Evolutionary conservation across 2,329 filamentous ascomycete genomes (phyloP).

Genomic region (Pestalotiopsis sp.): DNA sequence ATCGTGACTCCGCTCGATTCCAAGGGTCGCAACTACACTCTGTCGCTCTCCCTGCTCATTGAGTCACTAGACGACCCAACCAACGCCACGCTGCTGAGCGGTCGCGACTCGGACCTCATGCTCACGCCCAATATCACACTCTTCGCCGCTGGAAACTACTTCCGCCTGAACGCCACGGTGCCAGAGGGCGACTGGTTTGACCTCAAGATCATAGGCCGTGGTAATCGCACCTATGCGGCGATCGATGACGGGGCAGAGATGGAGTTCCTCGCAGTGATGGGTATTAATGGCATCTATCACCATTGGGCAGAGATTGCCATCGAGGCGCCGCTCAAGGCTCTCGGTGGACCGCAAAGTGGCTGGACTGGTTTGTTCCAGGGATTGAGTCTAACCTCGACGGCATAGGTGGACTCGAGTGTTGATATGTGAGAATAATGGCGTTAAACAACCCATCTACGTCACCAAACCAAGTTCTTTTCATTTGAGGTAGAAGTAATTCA

Average conservation of each 20-base stretch:
- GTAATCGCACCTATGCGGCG: constrained; percentile 34
- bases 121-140: constrained; percentile 40
- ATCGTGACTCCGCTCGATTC: constrained; percentile 50
- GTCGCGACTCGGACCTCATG: constrained; percentile 45
- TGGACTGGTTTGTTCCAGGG: constrained; percentile 25
- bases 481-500: no score
- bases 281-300: constrained; percentile 42
- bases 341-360: constrained; percentile 36
- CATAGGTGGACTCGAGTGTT: not conserved
- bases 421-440: no score
- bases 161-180: constrained; percentile 35
- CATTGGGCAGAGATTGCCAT: constrained; percentile 47
- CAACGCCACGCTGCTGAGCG: constrained; percentile 44
- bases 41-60: constrained; percentile 45
- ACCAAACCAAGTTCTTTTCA: no score
- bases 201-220: constrained; percentile 32
- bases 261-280: constrained; percentile 45
- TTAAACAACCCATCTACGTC: no score
- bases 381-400: constrained; percentile 3
- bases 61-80: constrained; percentile 31
- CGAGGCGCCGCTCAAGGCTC: constrained; percentile 44
- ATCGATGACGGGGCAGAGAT: constrained; percentile 27
- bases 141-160: constrained; percentile 37
- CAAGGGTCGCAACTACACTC: constrained; percentile 60
- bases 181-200: constrained; percentile 32